Percentiles rank a stretch among this genome's conserved stretches.
Conservation (phyloP, 2,329 filamentous ascomycete species). For the Cladosporium oxysporum region DNA sequence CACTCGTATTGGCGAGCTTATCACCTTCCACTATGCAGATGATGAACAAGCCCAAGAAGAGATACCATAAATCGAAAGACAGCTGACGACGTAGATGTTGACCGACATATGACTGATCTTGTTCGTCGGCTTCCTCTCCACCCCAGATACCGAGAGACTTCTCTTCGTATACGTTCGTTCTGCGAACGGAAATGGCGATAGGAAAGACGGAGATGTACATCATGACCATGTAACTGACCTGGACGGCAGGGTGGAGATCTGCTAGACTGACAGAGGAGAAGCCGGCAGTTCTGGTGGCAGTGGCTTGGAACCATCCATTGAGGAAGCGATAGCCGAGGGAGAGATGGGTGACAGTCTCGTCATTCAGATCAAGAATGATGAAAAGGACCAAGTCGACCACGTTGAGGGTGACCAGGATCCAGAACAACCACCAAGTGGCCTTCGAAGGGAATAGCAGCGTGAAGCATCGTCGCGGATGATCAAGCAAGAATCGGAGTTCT, state of each 20-base stretch:
- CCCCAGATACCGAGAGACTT: conserved; percentile 75
- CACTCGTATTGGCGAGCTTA: conserved; percentile 63
- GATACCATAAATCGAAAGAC: conserved; percentile 96
- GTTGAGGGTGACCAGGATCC: conserved; percentile 79
- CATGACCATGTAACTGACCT: conserved; percentile 95
- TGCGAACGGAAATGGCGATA: conserved; percentile 90
- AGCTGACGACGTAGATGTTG: conserved; percentile 90
- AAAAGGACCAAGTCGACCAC: conserved; percentile 86
- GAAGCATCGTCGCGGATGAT: conserved; percentile 94
- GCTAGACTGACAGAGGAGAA: conserved; percentile 80
- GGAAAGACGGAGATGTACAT: conserved; percentile 99
- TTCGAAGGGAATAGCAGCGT: conserved; percentile 87
- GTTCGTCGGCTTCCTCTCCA: conserved; percentile 51
- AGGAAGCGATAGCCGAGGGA: conserved; percentile 75
- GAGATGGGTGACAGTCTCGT: conserved; percentile 65
- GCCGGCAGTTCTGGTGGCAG: conserved; percentile 85
- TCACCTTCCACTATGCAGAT: conserved; percentile 83
- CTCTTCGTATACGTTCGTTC: conserved; percentile 96
- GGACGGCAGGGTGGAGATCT: conserved; percentile 81
- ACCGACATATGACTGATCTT: conserved; percentile 78
- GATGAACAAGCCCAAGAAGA: conserved; percentile 90
- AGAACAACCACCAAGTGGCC: conserved; percentile 95
- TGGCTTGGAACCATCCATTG: conserved; percentile 86
- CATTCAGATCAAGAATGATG: conserved; percentile 83
- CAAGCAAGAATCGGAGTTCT: conserved; percentile 84